Evolutionary conservation across 768 basidiomycete genomes (phyloP), one percentile per base, ranked within the genome.

Genomic region (Leccinum obscurum): DNA sequence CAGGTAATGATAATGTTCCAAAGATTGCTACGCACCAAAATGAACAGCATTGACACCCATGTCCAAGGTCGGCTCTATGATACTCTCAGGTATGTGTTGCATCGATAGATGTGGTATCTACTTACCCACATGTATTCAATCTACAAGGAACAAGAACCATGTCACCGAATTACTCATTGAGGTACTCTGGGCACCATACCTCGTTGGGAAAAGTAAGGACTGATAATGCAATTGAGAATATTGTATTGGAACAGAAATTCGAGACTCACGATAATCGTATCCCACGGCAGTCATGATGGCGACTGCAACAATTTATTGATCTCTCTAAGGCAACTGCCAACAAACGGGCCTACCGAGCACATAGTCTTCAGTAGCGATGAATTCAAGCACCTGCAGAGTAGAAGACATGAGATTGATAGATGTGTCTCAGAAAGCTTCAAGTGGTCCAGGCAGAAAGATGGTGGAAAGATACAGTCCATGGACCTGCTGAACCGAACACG

Each of bases 211-310:
- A 52, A 6, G 51, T 52, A 20, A 52, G 51, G n/a, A 52, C 51
- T 52, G 10, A 30, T 4, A 13, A 20, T n/a, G n/a, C 8, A 34
- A 32, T 13, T 52, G 9, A n/a, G n/a, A n/a, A 7, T n/a, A 17
- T 6, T n/a, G n/a, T n/a, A 7, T 52, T 6, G 30, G 30, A 52
- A 20, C 51, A 2, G 6, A 52, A 7, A n/a, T 6, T 6, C 10
- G n/a, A 32, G n/a, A 14, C 51, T 32, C 13, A 52, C 51, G n/a
- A 52, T 52, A 52, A 52, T 52, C 51, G 14, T 52, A 52, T 52
- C 51, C 51, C n/a, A 52, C 51, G 5, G 51, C 51, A 20, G 51
- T 20, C 14, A 52, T 52, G n/a, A 52, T 32, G n/a, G 51, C 51
- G 17, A 32, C 51, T 52, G 51, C 11, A 6, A 52, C 15, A 17